phyloP scores from a whole-genome alignment of 73 alveolate species.

The Paramecium biaurelia region DNA sequence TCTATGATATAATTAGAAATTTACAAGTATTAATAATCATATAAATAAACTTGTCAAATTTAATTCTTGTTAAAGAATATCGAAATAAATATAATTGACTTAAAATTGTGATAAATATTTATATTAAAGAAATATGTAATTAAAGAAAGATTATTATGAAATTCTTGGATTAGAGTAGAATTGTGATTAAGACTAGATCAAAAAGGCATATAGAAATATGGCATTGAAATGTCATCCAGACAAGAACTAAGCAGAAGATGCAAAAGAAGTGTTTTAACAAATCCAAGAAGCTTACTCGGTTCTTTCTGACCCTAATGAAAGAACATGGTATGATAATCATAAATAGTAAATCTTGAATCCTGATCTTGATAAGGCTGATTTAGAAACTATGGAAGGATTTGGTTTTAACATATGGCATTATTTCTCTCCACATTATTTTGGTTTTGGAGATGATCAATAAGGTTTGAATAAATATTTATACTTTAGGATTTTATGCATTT shows the following conservation, averaged over 20 bases:
- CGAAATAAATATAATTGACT: background rate
- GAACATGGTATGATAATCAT: conserved; percentile 95
- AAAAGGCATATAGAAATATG: conserved; percentile 83
- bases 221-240: conserved; percentile 98
- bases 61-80: background rate
- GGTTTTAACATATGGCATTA: conserved; percentile 77
- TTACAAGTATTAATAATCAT: background rate
- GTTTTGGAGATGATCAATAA: conserved; percentile 70
- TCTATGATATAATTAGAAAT: no score
- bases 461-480: conserved; percentile 44
- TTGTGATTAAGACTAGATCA: conserved; percentile 81
- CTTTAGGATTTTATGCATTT: conserved; percentile 71
- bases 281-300: conserved; percentile 92
- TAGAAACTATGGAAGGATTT: conserved; percentile 72
- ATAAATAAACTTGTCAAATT: no score
- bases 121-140: conserved; percentile 14
- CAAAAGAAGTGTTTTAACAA: conserved; percentile 81
- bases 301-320: conserved; percentile 93
- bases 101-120: conserved; percentile 5
- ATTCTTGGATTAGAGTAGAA: conserved; percentile 82
- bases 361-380: conserved; percentile 65
- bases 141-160: conserved; percentile 89
- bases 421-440: conserved; percentile 74
- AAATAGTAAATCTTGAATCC: conserved; percentile 80
- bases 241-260: conserved; percentile 83